These are phyloP conservation scores for Earliella scabrosa DNA, from an alignment of 1,284 basidiomycete genomes.

Conservation along the genomic window DNA sequence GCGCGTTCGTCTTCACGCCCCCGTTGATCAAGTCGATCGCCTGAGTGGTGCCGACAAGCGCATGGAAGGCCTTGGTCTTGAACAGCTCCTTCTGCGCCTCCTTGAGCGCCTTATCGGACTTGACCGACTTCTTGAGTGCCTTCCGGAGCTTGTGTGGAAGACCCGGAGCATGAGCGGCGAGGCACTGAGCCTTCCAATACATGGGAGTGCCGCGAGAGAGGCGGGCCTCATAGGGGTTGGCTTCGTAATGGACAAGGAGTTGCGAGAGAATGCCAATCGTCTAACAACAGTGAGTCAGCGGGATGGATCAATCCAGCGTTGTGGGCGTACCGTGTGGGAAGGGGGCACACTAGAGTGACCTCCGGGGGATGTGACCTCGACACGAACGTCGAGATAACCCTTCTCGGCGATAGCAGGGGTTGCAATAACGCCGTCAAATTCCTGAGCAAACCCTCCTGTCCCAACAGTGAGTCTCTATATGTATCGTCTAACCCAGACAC, in stretches of 20 bases:
- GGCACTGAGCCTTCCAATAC: constrained; percentile 47
- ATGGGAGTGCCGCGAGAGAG: constrained; percentile 48
- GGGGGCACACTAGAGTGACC: constrained; percentile 73
- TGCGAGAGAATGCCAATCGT: constrained; percentile 60
- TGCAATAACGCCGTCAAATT: constrained; percentile 46
- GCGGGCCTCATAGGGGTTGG: constrained; percentile 44
- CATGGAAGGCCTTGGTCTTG: constrained; percentile 33
- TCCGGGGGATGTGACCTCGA: constrained; percentile 60
- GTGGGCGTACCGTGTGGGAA: constrained; percentile 49
- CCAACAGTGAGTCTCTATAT: not conserved
- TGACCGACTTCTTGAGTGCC: constrained; percentile 40
- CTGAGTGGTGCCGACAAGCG: constrained; percentile 57
- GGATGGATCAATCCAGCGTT: not conserved
- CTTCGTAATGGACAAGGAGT: constrained; percentile 56
- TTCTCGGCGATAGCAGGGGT: constrained; percentile 65
- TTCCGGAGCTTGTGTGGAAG: constrained; percentile 43
- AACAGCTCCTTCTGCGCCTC: constrained; percentile 46
- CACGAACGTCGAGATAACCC: constrained; percentile 60
- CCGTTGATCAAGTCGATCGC: constrained; percentile 63
- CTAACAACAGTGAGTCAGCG: constrained; percentile 32
- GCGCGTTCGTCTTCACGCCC: constrained; percentile 65
- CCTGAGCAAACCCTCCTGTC: constrained; percentile 39
- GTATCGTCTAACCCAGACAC: constrained; percentile 8
- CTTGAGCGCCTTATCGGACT: constrained; percentile 46
- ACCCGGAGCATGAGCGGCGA: constrained; percentile 49